Percentiles rank a stretch among this genome's conserved stretches.
Evolutionary conservation across 352 stramenopile genomes (phyloP).

Genomic region (Pythium coloratum): DNA sequence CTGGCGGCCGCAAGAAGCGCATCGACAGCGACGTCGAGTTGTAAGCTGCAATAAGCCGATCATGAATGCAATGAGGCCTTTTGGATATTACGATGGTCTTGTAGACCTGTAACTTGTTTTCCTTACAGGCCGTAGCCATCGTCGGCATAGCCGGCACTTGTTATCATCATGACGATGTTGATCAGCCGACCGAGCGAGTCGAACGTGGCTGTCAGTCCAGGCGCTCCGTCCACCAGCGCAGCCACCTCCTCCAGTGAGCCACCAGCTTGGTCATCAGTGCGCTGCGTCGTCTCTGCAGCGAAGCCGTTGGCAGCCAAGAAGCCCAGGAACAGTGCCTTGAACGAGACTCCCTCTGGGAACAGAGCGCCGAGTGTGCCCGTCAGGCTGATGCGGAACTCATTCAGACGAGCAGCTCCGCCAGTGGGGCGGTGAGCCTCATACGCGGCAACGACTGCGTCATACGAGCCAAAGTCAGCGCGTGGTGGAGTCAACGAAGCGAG

Average conservation of each 20-base stretch:
- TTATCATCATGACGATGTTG: slow-evolving; percentile 10
- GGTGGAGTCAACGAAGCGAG: slow-evolving; percentile 16
- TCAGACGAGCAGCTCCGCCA: slow-evolving; percentile 12
- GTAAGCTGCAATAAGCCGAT: slow-evolving; percentile 21
- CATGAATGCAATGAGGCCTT: not conserved
- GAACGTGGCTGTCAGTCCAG: slow-evolving; percentile 17
- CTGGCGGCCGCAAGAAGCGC: slow-evolving; percentile 31
- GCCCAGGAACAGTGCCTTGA: slow-evolving; percentile 8
- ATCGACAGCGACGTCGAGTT: slow-evolving; percentile 70
- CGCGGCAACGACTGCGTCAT: slow-evolving; percentile 7
- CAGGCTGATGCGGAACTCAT: slow-evolving; percentile 28
- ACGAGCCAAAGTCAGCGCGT: slow-evolving; percentile 7
- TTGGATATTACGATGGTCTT: not conserved
- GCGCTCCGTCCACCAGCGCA: not conserved
- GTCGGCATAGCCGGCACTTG: not conserved
- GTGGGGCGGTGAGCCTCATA: slow-evolving; percentile 9
- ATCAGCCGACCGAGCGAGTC: slow-evolving; percentile 9
- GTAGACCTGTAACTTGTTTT: not conserved
- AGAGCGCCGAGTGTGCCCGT: not conserved
- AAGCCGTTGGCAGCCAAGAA: slow-evolving; percentile 17
- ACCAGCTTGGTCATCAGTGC: not conserved
- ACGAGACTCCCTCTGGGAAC: slow-evolving; percentile 11
- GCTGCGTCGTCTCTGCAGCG: not conserved
- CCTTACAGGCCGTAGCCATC: slow-evolving; percentile 18
- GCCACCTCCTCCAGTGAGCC: not conserved